Base-by-base conservation (phyloP, 805 yeast genomes). In the Candida silvicultrix region DNA sequence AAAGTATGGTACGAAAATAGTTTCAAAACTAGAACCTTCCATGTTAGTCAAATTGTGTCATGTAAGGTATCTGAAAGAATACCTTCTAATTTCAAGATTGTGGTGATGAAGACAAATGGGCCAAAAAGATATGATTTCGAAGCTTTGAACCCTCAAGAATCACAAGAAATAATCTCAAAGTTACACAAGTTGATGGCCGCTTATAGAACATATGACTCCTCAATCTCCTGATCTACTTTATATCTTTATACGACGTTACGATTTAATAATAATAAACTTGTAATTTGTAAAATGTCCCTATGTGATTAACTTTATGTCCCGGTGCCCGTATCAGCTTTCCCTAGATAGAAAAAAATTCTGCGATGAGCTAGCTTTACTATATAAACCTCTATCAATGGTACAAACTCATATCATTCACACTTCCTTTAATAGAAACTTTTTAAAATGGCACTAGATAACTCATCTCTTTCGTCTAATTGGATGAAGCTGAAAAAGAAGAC, bases 101-200 rank as follows among this genome's bases (percentile, higher is more conserved):
- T 87, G 15, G 82, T 89, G 7, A 73, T 75, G 63, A 86, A 85
- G 55, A 68, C 80, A 0, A 74, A 75, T 2, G 84, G 85, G 2
- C 77, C 84, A 29, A 89, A 90, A 62, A 78, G 94, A 55, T 90
- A 92, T 62, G 95, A 89, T 56, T 74, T 92, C 47, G 97, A 90
- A 56, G 94, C 96, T 0, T 70, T 71, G 6, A 76, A 73, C 40
- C 68, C 73, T 0, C 60, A 62, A 2, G 85, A 85, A 47, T 79
- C 94, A 40, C 73, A 71, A 34, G 95, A 86, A 50, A 90, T 92
- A 45, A 84, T 92, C 9, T 69, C 75, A n/a, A 83, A 83, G 54
- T 71, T 92, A 41, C 73, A 74, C 42, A 73, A 75, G 57, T 71
- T 86, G 31, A 66, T 78, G 34, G 73, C 71, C 43, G 78, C 81